A percentile compares a stretch with the other conserved stretches of the same genome.
Conservation (phyloP, 78 protist genomes). For the Parvularia atlantis region DNA sequence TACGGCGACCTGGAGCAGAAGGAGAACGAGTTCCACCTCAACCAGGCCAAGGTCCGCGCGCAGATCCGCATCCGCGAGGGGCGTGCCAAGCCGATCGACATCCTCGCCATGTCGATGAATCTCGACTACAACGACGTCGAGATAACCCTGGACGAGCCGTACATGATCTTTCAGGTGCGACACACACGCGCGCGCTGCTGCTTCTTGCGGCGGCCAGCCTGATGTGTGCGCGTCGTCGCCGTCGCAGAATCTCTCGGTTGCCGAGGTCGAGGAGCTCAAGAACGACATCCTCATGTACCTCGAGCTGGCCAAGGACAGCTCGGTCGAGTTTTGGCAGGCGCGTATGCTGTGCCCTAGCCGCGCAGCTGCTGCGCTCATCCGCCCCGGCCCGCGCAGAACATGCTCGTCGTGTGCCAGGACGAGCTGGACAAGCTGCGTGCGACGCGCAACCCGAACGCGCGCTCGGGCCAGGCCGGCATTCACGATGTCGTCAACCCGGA, state of each 20-base stretch:
- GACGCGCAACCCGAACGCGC: neutral
- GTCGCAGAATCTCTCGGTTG: too few species aligned
- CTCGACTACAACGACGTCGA: neutral
- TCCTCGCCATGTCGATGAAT: slow-evolving; percentile 23
- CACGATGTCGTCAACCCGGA: neutral
- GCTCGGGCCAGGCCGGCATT: neutral
- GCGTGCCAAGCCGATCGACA: slow-evolving; percentile 70
- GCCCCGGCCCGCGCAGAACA: neutral
- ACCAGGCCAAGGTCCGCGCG: slow-evolving; percentile 53
- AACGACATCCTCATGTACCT: slow-evolving; percentile 24
- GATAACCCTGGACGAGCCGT: slow-evolving; percentile 32
- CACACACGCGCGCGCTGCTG: too few species aligned
- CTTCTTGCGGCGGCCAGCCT: too few species aligned
- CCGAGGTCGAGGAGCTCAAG: slow-evolving; percentile 14
- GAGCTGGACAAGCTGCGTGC: neutral
- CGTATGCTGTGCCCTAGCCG: neutral
- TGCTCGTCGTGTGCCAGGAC: slow-evolving; percentile 26
- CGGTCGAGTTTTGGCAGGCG: slow-evolving; percentile 20
- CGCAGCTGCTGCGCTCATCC: neutral
- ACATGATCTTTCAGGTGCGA: slow-evolving; percentile 25
- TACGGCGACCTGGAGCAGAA: slow-evolving; percentile 42
- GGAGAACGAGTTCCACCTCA: slow-evolving; percentile 70
- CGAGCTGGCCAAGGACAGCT: slow-evolving; percentile 1
- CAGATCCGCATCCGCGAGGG: slow-evolving; percentile 47
- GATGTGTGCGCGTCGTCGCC: too few species aligned